Evolutionary conservation across 2,329 filamentous ascomycete species (phyloP), one percentile per base, ranked within the genome.

Genomic region (Grosmannia serpens): DNA sequence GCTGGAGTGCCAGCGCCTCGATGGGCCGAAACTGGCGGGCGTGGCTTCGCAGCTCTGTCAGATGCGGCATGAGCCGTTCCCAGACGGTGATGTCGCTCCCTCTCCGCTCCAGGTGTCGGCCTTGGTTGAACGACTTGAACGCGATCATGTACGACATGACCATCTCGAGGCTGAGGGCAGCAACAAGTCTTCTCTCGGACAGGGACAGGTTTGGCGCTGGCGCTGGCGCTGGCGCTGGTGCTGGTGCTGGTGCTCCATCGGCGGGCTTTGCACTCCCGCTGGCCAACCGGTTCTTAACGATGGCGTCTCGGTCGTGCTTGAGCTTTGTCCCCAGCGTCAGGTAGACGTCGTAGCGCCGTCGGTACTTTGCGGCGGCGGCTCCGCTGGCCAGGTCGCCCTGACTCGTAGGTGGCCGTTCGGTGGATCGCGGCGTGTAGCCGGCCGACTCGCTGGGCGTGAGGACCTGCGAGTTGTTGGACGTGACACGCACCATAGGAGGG

Each of bases 261-360:
- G 65, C 65, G 50, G 61, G 60, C 50, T 60, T 64, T 7, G 62
- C 55, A 11, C 62, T 58, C 31, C 59, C 64, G 53, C 61, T 64
- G 5, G 54, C 29, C 56, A 61, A 61, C 47, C 59, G 62, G n/a
- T 58, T 61, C 29, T 65, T 67, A 7, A 69, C 63, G 41, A 80
- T 72, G 20, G 69, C 74, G 61, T 84, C 81, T 29, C 79, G 77
- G 15, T 75, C 70, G 61, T 82, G 80, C 70, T 84, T 84, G 22
- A 83, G 70, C 57, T 73, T 75, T 35, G 72, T 76, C 2, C 77
- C 81, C 9, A 81, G 64, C 3, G 62, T 66, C 31, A 67, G 68
- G 63, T 75, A 75, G 35, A 65, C 68, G 15, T 64, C 62, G 26
- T 75, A 71, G 49, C 70, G 73, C 1, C 74, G 69, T 9, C 68